phyloP scores from a whole-genome alignment of 345 rosid species.

The Brassica cretica region DNA sequence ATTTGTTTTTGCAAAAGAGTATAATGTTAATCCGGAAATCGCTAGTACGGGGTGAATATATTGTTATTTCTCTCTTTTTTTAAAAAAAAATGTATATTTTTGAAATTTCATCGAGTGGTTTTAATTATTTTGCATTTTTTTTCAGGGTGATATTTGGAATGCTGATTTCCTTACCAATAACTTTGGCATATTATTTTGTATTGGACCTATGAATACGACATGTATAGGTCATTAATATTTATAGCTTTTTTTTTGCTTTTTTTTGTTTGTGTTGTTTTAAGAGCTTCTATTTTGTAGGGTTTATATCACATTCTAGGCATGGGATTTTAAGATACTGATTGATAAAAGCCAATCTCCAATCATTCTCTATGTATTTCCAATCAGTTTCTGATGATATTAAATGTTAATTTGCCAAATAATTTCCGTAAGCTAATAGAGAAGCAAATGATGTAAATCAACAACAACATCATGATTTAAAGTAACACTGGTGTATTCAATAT shows the following conservation, averaged over 20 bases:
- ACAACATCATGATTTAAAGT: background rate
- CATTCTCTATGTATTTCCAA: background rate
- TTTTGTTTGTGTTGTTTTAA: conserved; percentile 1
- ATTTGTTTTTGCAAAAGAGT: conserved; percentile 88
- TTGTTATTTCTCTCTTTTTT: background rate
- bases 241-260: background rate
- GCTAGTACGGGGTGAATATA: conserved; percentile 65
- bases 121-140: conserved; percentile 2
- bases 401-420: background rate
- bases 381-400: background rate
- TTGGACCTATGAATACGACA: conserved; percentile 53
- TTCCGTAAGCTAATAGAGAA: background rate
- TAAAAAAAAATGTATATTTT: background rate
- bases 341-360: conserved; percentile 12
- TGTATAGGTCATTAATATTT: background rate
- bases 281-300: background rate
- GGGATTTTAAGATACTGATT: conserved; percentile 9
- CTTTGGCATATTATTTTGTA: conserved; percentile 69
- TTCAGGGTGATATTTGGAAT: conserved; percentile 82
- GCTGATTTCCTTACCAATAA: conserved; percentile 75
- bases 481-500: background rate
- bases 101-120: background rate
- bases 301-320: conserved; percentile 2
- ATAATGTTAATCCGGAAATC: conserved; percentile 73
- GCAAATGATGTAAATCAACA: background rate